Evolutionary conservation across 108 stramenopile species (phyloP).

Genomic region (Asterionellopsis glacialis): DNA sequence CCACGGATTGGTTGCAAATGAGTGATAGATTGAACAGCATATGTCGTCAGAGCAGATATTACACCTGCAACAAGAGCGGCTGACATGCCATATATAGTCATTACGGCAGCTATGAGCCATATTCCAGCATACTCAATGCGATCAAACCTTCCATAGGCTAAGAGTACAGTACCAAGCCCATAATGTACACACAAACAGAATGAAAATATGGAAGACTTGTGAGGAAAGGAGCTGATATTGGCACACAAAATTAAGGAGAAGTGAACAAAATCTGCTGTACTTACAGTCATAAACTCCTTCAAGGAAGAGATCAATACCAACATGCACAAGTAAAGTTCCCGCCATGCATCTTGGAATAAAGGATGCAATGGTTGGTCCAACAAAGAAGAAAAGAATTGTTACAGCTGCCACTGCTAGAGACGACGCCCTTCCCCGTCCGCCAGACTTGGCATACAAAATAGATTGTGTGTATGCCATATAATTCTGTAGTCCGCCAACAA

Average conservation of each 20-base stretch:
- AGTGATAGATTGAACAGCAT: conserved; percentile 47
- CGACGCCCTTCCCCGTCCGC: conserved; percentile 50
- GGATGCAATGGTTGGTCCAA: conserved; percentile 51
- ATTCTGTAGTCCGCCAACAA: conserved; percentile 69
- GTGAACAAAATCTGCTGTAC: no score
- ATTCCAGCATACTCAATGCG: conserved; percentile 50
- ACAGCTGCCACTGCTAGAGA: conserved; percentile 38
- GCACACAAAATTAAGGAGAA: no score
- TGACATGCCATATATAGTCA: conserved; percentile 69
- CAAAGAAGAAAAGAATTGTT: conserved; percentile 53
- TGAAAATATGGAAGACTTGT: no score
- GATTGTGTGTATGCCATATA: conserved; percentile 73
- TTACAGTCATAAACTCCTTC: conserved; percentile 65
- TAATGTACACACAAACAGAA: no score
- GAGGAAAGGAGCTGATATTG: no score
- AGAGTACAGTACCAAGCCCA: no score
- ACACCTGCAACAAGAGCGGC: conserved; percentile 69
- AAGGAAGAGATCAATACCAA: conserved; percentile 77
- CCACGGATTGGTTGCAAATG: conserved; percentile 62
- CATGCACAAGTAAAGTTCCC: conserved; percentile 77
- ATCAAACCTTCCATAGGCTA: conserved; percentile 35
- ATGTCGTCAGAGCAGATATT: conserved; percentile 55
- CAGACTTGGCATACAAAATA: conserved; percentile 73
- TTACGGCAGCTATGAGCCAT: conserved; percentile 62
- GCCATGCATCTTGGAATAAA: conserved; percentile 82